Evolutionary conservation across 176 grass and related monocot genomes (phyloP).

Genomic region (Oryza nivara): DNA sequence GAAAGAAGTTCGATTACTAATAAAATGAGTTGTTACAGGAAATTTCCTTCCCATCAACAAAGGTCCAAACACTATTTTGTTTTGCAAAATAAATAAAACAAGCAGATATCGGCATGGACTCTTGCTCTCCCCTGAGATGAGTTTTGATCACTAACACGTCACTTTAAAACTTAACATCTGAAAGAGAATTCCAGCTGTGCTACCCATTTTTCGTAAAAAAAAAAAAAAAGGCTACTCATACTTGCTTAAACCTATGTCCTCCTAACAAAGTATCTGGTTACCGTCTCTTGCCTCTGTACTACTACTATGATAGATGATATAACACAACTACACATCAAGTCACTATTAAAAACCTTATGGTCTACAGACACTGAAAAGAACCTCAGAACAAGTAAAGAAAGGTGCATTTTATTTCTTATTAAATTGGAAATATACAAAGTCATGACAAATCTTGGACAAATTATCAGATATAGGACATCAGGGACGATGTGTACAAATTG

Average conservation of each 20-base stretch:
- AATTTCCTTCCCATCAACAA: background rate
- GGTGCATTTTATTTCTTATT: slow-evolving; percentile 39
- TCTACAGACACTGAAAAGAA: background rate
- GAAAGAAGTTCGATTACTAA: background rate
- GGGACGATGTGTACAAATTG: slow-evolving; percentile 10
- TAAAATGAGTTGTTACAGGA: background rate
- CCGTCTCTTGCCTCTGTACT: background rate
- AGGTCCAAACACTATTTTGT: background rate
- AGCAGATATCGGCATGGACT: background rate
- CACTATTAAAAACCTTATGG: background rate
- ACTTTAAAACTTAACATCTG: background rate
- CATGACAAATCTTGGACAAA: slow-evolving; percentile 19
- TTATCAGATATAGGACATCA: slow-evolving; percentile 14
- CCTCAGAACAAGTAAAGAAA: slow-evolving; percentile 18
- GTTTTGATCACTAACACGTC: background rate
- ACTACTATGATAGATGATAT: background rate
- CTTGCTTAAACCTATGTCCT: background rate
- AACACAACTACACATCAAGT: slow-evolving; percentile 15
- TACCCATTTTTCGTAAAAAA: background rate
- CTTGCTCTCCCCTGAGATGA: background rate
- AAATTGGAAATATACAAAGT: slow-evolving; percentile 35
- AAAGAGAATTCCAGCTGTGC: background rate
- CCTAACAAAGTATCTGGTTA: background rate
- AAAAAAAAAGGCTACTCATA: background rate
- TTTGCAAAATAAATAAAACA: background rate